These are phyloP conservation scores for Polychaeton citri DNA, from an alignment of 2,329 filamentous ascomycete genomes.

Conservation along the genomic window DNA sequence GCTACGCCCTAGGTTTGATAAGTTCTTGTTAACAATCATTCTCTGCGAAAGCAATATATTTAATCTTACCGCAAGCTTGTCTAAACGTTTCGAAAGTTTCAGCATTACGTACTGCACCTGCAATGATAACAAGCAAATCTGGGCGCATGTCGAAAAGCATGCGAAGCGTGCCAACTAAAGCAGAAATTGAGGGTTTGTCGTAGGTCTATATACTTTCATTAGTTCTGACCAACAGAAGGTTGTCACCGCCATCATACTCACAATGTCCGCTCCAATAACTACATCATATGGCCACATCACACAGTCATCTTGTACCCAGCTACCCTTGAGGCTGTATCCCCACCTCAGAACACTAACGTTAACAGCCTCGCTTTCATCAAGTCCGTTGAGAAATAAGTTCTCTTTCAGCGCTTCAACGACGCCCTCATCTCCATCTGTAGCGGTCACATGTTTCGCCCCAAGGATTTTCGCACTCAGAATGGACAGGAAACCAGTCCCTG, in stretches of 20 bases:
- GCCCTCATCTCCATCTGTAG: conserved; percentile 62
- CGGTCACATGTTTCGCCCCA: conserved; percentile 44
- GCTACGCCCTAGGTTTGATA: conserved; percentile 13
- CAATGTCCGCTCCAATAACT: conserved; percentile 61
- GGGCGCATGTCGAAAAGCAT: conserved; percentile 48
- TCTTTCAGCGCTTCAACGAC: conserved; percentile 55
- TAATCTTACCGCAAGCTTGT: conserved; percentile 36
- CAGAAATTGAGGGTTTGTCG: conserved; percentile 49
- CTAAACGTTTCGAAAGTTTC: conserved; percentile 55
- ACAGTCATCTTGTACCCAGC: conserved; percentile 41
- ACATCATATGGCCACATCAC: conserved; percentile 40
- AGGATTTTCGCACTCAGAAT: conserved; percentile 61
- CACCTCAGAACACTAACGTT: conserved; percentile 47
- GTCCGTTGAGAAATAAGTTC: conserved; percentile 55
- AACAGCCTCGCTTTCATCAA: conserved; percentile 38
- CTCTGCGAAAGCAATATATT: background rate
- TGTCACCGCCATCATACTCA: conserved; percentile 18
- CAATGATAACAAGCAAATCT: conserved; percentile 47
- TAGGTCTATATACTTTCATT: conserved; percentile 42
- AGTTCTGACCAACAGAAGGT: background rate
- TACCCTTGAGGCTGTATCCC: conserved; percentile 47
- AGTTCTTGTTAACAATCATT: background rate
- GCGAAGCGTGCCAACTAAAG: conserved; percentile 50
- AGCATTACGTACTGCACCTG: conserved; percentile 57
- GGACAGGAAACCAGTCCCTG: conserved; percentile 63